These are phyloP conservation scores for Tetrahymena elliotti DNA, from an alignment of 73 alveolate species.

Conservation along the genomic window DNA sequence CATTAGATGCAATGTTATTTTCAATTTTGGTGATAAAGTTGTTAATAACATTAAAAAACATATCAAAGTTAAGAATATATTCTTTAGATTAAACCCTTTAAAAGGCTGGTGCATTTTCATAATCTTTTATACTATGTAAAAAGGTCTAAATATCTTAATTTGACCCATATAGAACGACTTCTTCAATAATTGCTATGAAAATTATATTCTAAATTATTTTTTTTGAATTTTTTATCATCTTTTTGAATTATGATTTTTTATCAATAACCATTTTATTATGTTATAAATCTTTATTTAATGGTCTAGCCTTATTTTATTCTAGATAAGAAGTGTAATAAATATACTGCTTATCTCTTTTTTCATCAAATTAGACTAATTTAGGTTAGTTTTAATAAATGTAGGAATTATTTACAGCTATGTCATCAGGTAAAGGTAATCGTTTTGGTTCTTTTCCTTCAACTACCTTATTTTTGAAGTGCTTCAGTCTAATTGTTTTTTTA, in stretches of 20 bases:
- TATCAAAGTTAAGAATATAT: neutral
- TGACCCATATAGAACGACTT: neutral
- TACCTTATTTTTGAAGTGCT: neutral
- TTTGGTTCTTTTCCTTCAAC: neutral
- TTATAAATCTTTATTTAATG: neutral
- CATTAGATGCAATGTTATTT: too few species aligned
- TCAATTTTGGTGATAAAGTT: neutral
- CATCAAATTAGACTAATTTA: neutral
- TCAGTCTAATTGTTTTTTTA: neutral
- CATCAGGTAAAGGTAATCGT: neutral
- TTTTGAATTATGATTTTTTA: too few species aligned
- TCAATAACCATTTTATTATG: neutral
- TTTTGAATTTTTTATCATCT: neutral
- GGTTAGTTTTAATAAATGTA: neutral
- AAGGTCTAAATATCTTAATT: too few species aligned
- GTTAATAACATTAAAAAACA: too few species aligned
- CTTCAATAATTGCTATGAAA: neutral
- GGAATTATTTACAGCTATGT: neutral
- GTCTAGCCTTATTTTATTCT: neutral
- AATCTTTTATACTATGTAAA: neutral
- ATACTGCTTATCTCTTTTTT: too few species aligned
- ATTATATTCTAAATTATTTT: too few species aligned
- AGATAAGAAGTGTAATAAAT: neutral
- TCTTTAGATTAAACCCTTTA: neutral
- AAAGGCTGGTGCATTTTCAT: neutral